Conservation (phyloP, 1,284 basidiomycete species). For the Cutaneotrichosporon cavernicola region DNA sequence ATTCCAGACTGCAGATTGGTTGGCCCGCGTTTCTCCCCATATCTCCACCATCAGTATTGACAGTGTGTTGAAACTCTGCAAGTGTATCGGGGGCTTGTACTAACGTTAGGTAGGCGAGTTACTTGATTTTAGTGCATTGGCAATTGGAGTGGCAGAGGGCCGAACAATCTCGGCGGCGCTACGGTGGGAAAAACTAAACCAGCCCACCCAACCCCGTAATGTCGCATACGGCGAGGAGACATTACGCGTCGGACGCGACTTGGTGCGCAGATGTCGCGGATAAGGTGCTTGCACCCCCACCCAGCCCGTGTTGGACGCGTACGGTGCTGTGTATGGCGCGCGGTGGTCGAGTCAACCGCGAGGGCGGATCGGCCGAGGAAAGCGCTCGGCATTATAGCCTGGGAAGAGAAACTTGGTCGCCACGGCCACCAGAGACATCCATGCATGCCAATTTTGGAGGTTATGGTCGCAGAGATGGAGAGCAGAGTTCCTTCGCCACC, state of each 20-base stretch:
- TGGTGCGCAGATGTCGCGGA: neutral
- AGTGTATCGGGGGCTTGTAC: neutral
- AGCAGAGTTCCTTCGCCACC: too few relatives aligned
- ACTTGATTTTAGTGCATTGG: neutral
- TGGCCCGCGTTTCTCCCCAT: neutral
- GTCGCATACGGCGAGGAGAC: constrained; percentile 2
- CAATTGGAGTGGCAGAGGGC: neutral
- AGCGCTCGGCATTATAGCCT: neutral
- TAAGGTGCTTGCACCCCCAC: constrained; percentile 7
- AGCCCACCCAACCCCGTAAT: constrained; percentile 1
- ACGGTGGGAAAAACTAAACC: neutral
- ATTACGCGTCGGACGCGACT: constrained; percentile 15
- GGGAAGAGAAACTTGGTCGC: neutral
- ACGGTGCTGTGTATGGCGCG: neutral
- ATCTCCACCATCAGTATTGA: neutral
- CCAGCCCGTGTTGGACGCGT: constrained; percentile 14
- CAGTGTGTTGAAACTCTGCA: neutral
- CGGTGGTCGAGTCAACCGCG: neutral
- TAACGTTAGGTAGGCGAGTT: neutral
- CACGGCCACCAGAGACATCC: neutral
- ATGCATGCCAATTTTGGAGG: neutral
- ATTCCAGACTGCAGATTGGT: constrained; percentile 4
- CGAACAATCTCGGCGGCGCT: neutral
- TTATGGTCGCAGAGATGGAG: neutral
- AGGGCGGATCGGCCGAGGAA: constrained; percentile 5